Evolutionary conservation across 768 basidiomycete species (phyloP).

Genomic region (Cubamyces sp.): DNA sequence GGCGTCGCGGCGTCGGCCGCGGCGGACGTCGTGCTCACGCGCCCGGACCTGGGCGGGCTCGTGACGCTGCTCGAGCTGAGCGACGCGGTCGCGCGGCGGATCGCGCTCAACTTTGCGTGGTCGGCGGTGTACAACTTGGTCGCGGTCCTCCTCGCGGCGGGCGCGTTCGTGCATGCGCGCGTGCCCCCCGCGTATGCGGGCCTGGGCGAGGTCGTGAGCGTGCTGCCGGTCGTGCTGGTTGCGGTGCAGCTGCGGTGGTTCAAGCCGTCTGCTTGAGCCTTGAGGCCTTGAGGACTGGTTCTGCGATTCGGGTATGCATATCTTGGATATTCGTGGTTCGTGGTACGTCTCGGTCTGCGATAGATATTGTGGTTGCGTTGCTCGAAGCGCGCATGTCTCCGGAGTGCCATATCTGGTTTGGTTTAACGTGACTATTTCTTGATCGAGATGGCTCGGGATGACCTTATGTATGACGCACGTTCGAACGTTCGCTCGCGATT

Average conservation of each 20-base stretch:
- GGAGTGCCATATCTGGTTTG: not conserved
- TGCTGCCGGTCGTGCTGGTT: slow-evolving; percentile 45
- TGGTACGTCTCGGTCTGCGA: too few relatives aligned
- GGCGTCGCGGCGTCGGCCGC: slow-evolving; percentile 45
- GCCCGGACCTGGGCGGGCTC: slow-evolving; percentile 40
- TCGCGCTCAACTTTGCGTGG: slow-evolving; percentile 44
- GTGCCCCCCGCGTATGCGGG: slow-evolving; percentile 48
- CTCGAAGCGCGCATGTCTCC: too few relatives aligned
- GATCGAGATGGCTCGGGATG: not conserved
- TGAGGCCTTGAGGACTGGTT: not conserved
- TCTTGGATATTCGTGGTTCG: too few relatives aligned
- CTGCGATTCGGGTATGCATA: not conserved
- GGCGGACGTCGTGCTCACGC: slow-evolving; percentile 51
- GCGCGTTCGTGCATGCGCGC: slow-evolving; percentile 46
- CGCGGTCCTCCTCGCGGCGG: slow-evolving; percentile 53
- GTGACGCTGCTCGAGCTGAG: slow-evolving; percentile 43
- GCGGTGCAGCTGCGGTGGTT: slow-evolving; percentile 39
- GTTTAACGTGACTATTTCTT: not conserved
- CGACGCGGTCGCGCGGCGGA: slow-evolving; percentile 39
- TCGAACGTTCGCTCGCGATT: not conserved
- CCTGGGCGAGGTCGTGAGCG: slow-evolving; percentile 47
- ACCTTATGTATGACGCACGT: not conserved
- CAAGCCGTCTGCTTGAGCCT: slow-evolving; percentile 23
- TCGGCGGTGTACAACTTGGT: slow-evolving; percentile 48
- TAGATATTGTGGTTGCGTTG: too few relatives aligned